These are phyloP conservation scores for Biscogniauxia mediterranea DNA, from an alignment of 2,329 filamentous ascomycete species.

Conservation along the genomic window DNA sequence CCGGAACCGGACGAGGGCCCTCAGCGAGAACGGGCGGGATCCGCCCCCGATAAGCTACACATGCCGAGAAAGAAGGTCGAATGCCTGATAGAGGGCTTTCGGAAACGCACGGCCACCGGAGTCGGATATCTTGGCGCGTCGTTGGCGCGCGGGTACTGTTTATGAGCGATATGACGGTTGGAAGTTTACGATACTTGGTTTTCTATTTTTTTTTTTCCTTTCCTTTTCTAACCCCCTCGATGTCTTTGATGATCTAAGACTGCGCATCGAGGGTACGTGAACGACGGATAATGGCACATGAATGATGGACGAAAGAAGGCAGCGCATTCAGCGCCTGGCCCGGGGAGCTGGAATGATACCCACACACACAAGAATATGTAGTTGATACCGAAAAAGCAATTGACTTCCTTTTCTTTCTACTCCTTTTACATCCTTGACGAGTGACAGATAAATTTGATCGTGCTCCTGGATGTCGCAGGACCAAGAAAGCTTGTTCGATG, in stretches of 20 bases:
- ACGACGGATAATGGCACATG: background rate
- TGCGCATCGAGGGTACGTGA: background rate
- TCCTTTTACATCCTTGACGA: too few relatives aligned
- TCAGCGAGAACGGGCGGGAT: background rate
- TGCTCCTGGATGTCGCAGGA: background rate
- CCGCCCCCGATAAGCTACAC: background rate
- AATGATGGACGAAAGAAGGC: background rate
- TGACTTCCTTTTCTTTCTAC: background rate
- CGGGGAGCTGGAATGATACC: background rate
- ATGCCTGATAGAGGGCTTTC: slow-evolving; percentile 3
- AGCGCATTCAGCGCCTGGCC: background rate
- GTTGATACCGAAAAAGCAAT: background rate
- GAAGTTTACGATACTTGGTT: background rate
- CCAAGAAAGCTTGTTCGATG: background rate
- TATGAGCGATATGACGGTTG: slow-evolving; percentile 1
- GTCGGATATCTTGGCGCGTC: slow-evolving; percentile 7
- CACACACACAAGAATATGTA: background rate
- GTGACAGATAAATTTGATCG: background rate
- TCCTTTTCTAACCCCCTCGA: background rate
- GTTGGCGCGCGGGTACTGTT: slow-evolving; percentile 11
- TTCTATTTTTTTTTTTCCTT: too few relatives aligned
- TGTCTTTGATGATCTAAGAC: background rate
- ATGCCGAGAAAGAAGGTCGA: slow-evolving; percentile 2
- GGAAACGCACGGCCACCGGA: slow-evolving; percentile 2
- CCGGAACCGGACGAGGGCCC: background rate